Evolutionary conservation across 768 basidiomycete species (phyloP).

Genomic region (Tylopilus sp.): DNA sequence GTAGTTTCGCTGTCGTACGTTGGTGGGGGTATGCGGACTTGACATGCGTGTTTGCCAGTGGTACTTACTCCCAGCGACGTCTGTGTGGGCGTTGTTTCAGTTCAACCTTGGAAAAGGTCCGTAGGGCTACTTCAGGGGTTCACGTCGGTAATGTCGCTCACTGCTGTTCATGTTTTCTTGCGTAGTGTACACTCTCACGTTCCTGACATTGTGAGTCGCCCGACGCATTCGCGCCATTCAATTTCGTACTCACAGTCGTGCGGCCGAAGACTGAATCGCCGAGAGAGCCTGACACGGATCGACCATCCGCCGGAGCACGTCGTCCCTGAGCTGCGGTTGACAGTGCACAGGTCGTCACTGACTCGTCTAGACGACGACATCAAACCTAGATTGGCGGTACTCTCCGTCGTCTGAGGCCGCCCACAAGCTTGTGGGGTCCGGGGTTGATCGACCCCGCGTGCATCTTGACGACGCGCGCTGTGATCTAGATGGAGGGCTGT

Average conservation of each 20-base stretch:
- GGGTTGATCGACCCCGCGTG: too few relatives aligned
- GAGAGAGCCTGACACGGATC: background rate
- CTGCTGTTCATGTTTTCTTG: background rate
- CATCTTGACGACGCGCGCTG: too few relatives aligned
- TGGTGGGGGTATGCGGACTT: background rate
- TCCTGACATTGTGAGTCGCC: constrained; percentile 10
- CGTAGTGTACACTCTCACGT: constrained; percentile 16
- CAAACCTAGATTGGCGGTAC: too few relatives aligned
- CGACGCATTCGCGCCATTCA: background rate
- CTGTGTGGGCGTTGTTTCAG: constrained; percentile 11
- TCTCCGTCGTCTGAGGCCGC: too few relatives aligned
- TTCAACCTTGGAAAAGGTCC: constrained; percentile 14
- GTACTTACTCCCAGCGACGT: background rate
- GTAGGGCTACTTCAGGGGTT: background rate
- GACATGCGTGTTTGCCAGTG: constrained; percentile 1
- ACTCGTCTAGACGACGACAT: too few relatives aligned
- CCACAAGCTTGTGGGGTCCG: too few relatives aligned
- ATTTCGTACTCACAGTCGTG: background rate
- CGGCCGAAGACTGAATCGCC: constrained; percentile 10
- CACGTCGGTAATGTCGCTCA: background rate
- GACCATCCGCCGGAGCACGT: background rate
- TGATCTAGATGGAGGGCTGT: too few relatives aligned
- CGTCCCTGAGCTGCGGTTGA: background rate
- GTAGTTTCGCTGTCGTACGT: background rate
- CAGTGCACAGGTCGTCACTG: too few relatives aligned